Evolutionary conservation across 805 yeast species (phyloP).

Genomic region (Danielia reshetovae): DNA sequence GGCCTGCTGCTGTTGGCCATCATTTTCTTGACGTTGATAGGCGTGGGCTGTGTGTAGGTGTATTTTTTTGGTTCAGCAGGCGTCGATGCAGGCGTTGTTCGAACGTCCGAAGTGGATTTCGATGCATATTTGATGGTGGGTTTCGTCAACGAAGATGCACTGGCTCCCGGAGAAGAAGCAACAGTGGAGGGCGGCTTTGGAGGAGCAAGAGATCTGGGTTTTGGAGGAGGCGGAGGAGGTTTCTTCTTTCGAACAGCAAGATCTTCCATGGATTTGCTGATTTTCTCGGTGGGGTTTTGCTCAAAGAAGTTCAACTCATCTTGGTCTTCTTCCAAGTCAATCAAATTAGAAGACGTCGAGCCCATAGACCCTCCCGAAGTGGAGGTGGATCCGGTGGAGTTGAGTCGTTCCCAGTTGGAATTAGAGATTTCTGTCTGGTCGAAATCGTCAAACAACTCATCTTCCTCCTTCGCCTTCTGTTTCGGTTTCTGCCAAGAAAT

Average conservation of each 20-base stretch:
- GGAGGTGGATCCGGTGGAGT: constrained; percentile 9
- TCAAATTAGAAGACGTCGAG: constrained; percentile 46
- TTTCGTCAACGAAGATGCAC: not conserved
- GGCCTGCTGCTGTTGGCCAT: constrained; percentile 20
- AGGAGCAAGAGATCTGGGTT: not conserved
- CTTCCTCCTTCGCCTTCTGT: constrained; percentile 5
- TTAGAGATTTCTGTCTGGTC: constrained; percentile 31
- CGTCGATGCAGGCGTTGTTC: constrained; percentile 6
- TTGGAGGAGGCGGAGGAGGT: constrained; percentile 17
- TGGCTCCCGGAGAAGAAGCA: constrained; percentile 1
- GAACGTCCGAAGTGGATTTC: constrained; percentile 23
- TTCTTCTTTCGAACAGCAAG: constrained; percentile 13
- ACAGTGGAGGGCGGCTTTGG: not conserved
- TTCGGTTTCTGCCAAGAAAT: constrained; percentile 11
- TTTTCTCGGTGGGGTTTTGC: too few species aligned
- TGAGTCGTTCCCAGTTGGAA: constrained; percentile 26
- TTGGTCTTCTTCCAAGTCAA: constrained; percentile 68
- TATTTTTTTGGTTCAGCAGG: constrained; percentile 19
- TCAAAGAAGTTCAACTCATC: constrained; percentile 7
- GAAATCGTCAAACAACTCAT: constrained; percentile 33
- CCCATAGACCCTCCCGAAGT: constrained; percentile 3
- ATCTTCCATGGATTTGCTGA: constrained; percentile 21
- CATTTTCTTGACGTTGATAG: constrained; percentile 30
- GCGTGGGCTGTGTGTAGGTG: constrained; percentile 37
- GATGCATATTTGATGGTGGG: constrained; percentile 9